A percentile compares a stretch with the other conserved stretches of the same genome.
Evolutionary conservation across 176 grass and related monocot species (phyloP).

Genomic region (Aegilops longissima): DNA sequence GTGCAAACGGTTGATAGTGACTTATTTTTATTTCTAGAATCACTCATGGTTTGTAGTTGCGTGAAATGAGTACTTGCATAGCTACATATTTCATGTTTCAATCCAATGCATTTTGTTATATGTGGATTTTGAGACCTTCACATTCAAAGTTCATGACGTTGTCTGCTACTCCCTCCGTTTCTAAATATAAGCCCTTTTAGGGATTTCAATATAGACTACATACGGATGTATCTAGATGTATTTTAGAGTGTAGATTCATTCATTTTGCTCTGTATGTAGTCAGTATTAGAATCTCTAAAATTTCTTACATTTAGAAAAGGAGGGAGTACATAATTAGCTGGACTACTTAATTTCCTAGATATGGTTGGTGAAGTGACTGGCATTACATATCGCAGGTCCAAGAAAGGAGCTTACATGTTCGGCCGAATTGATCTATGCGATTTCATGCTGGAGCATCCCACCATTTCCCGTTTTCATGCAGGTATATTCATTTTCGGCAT

Average conservation of each 20-base stretch:
- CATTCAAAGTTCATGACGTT: neutral
- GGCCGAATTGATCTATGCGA: constrained; percentile 86
- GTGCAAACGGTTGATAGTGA: neutral
- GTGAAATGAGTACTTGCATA: neutral
- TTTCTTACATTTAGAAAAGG: too few species aligned
- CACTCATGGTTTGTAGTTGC: neutral
- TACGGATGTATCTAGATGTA: too few species aligned
- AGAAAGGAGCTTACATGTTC: constrained; percentile 98
- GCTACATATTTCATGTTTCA: neutral
- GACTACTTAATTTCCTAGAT: neutral
- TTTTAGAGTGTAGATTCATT: too few species aligned
- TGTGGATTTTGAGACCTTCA: neutral
- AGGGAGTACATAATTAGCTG: neutral
- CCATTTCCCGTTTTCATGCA: constrained; percentile 84
- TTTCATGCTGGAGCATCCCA: constrained; percentile 89
- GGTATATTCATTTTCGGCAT: constrained; percentile 45
- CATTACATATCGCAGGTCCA: constrained; percentile 49
- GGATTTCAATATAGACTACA: too few species aligned
- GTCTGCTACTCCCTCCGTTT: neutral
- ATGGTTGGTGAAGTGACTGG: neutral
- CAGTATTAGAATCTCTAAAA: too few species aligned
- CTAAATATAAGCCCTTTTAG: too few species aligned
- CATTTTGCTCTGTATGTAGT: too few species aligned
- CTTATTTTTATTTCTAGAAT: neutral
- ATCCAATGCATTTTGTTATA: neutral